Percentiles rank a stretch among this genome's conserved stretches.
phyloP scores from a whole-genome alignment of 805 yeast genomes.

The Zygosaccharomyces bisporus region DNA sequence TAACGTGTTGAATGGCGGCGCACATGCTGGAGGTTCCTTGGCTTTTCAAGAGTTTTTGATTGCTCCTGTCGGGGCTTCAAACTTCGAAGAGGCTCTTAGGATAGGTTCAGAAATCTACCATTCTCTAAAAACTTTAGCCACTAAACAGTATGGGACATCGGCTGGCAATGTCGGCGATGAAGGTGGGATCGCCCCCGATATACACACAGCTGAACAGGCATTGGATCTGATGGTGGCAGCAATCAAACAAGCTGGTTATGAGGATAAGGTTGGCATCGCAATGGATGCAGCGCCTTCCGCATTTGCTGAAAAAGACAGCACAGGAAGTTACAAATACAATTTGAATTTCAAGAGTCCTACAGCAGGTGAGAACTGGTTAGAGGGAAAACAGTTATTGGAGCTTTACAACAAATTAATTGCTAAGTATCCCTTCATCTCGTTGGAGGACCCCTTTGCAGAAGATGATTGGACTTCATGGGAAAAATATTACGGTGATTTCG shows the following conservation, averaged over 20 bases:
- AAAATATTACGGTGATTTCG: constrained; percentile 60
- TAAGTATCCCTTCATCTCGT: constrained; percentile 87
- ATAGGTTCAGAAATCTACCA: constrained; percentile 93
- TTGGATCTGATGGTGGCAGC: constrained; percentile 78
- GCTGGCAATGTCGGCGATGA: constrained; percentile 98
- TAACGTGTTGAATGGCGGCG: constrained; percentile 94
- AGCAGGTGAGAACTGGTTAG: constrained; percentile 77
- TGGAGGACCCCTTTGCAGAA: constrained; percentile 95
- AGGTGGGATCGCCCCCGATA: constrained; percentile 97
- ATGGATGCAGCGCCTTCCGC: constrained; percentile 90
- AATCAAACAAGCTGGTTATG: constrained; percentile 81
- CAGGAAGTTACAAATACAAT: constrained; percentile 52
- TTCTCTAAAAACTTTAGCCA: constrained; percentile 75
- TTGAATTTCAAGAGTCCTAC: constrained; percentile 90
- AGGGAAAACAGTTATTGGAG: constrained; percentile 72
- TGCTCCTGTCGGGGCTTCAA: constrained; percentile 77
- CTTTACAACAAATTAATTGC: constrained; percentile 65
- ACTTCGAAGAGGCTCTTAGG: constrained; percentile 87
- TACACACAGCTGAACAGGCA: constrained; percentile 85
- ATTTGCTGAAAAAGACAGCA: constrained; percentile 76
- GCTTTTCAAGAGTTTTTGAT: constrained; percentile 98
- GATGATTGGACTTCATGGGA: constrained; percentile 96
- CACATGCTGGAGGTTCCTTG: constrained; percentile 93
- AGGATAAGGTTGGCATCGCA: constrained; percentile 78
- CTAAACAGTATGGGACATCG: constrained; percentile 82